Base-by-base conservation (phyloP, 768 basidiomycete species). In the Lepiota venenata region DNA sequence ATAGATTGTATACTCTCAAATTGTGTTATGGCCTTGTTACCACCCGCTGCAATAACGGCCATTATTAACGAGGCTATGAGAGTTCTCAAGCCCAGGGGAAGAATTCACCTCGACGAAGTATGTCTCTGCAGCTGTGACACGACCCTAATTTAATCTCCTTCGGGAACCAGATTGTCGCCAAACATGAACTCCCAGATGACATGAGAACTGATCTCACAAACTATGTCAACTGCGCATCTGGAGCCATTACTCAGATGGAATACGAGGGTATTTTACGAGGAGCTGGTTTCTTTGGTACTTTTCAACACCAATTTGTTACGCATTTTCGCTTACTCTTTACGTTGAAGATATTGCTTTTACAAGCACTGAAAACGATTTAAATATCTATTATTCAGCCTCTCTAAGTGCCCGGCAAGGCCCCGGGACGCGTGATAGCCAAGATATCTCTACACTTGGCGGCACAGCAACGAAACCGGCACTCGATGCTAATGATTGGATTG, bases 1-100 rank as follows among this genome's bases (percentile, higher is more conserved):
- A 71, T 83, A 15, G 80, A 85, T 57, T 83, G 79, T 54, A 66
- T 85, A 14, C 57, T 83, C 5, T 82, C 81, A 5, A 85, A 82
- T 61, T 83, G 82, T 50, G 80, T 82, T 2, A 64, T 83, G 61
- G 81, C 83, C 59, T 63, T 81, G 2, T 58, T 83, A 5, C 75
- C 80, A 0, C 50, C 50, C 0, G 62, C 67, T 11, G 76, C 72
- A 2, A 83, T 80, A 58, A 63, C 59, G 3, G 63, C 48, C n/a
- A 58, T 78, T 5, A 61, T 82, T 45, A 71, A 73, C 39, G 83
- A 85, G 55, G 66, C 71, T 0, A 63, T 72, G 46, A 69, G 83
- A 10, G 69, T 83, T 2, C 67, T 85, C 44, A 83, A 78, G 62
- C 76, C 79, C 8, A 81, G 81, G 47, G 83, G 84, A 8, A 71